Percentiles rank a stretch among this genome's conserved stretches.
Conservation (phyloP, 257 asterid species). For the Anisodus tanguticus region DNA sequence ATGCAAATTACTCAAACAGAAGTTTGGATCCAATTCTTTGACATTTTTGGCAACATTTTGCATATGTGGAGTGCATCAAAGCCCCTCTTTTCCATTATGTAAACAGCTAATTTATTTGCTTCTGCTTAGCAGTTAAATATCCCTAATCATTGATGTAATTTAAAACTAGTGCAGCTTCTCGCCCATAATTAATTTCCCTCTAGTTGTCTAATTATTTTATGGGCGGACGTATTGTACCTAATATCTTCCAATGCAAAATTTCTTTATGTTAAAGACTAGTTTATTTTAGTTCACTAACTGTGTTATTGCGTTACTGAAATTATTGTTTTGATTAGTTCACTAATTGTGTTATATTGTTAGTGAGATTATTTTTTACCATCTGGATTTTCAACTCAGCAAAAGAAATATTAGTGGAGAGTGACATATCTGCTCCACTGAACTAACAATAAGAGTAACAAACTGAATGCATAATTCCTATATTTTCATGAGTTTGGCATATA, state of each 20-base stretch:
- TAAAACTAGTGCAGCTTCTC: background rate
- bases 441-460: no score
- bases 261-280: background rate
- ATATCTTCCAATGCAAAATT: background rate
- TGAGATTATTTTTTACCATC: no score
- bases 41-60: slow-evolving; percentile 45
- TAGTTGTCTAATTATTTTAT: background rate
- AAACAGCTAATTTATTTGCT: background rate
- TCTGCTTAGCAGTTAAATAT: background rate
- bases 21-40: slow-evolving; percentile 45
- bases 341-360: no score
- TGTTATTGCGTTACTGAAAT: no score
- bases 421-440: no score
- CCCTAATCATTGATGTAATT: background rate
- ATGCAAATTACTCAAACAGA: slow-evolving; percentile 50
- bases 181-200: background rate
- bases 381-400: no score
- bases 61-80: slow-evolving; percentile 39
- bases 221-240: background rate
- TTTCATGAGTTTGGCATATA: no score
- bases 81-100: slow-evolving; percentile 13
- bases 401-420: no score
- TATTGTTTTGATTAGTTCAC: no score
- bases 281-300: no score
- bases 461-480: no score